A percentile compares a stretch with the other conserved stretches of the same genome.
These are phyloP conservation scores for Rhodotorula graminis DNA, from an alignment of 768 basidiomycete species.

Conservation along the genomic window DNA sequence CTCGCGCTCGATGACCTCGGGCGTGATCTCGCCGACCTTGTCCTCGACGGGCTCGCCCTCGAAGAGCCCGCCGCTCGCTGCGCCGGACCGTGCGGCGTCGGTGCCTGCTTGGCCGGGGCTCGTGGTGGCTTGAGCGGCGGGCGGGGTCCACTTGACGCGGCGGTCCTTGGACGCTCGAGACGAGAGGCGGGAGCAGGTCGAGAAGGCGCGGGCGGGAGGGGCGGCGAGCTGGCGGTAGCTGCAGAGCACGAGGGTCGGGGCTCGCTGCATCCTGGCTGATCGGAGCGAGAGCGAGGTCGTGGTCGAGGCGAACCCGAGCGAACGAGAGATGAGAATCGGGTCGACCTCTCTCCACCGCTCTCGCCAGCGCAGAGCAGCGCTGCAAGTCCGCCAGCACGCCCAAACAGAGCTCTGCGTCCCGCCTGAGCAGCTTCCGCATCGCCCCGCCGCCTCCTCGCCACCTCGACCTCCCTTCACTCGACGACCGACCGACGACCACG, in stretches of 20 bases:
- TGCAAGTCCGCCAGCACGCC: too few species aligned
- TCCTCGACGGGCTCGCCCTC: background rate
- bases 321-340: background rate
- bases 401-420: too few species aligned
- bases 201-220: background rate
- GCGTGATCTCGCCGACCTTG: background rate
- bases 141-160: background rate
- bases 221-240: background rate
- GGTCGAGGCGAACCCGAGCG: background rate
- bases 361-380: too few species aligned
- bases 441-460: background rate
- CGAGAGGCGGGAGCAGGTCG: background rate
- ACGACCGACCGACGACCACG: too few species aligned
- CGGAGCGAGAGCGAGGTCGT: background rate
- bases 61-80: background rate
- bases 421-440: too few species aligned
- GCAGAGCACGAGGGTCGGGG: too few species aligned
- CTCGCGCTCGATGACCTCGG: slow-evolving; percentile 17
- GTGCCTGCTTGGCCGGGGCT: slow-evolving; percentile 20
- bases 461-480: too few species aligned
- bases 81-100: slow-evolving; percentile 10
- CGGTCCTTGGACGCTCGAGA: background rate
- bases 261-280: background rate
- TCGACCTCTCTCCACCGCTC: background rate
- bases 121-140: background rate